Conservation (phyloP, 192 early-diverging fungal genomes). For the Podila clonocystis region DNA sequence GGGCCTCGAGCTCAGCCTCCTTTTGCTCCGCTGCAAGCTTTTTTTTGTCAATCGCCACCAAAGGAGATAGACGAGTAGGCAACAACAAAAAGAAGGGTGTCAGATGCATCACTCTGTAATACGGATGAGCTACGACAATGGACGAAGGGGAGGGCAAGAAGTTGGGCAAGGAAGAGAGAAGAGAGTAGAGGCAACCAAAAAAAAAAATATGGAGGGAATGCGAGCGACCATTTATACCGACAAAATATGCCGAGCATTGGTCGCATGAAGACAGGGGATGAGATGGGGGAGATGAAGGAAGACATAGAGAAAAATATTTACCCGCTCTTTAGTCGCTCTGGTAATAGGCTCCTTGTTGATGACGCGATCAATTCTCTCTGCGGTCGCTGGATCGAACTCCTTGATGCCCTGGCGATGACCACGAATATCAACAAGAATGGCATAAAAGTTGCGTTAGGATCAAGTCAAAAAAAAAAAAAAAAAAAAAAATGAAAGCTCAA, state of each 20-base stretch:
- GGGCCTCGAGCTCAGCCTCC: conserved; percentile 40
- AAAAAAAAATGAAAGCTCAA: not conserved
- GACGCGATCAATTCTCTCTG: conserved; percentile 44
- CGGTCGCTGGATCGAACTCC: conserved; percentile 33
- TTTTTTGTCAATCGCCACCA: not conserved
- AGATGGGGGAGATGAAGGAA: not conserved
- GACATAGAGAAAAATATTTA: conserved; percentile 6
- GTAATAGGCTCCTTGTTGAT: conserved; percentile 42
- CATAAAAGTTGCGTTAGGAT: not conserved
- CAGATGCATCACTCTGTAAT: not conserved
- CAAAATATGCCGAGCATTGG: too few relatives aligned
- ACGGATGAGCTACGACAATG: not conserved
- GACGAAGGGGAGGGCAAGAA: not conserved
- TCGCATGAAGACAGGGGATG: too few relatives aligned
- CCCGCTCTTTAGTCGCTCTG: conserved; percentile 35
- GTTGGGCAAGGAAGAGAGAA: not conserved
- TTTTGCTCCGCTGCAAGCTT: conserved; percentile 46
- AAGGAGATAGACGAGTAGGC: not conserved
- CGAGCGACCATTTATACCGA: too few relatives aligned
- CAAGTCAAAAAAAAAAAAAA: not conserved
- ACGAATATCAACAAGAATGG: not conserved
- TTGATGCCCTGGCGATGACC: conserved; percentile 21
- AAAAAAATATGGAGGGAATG: not conserved
- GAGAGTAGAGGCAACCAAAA: not conserved
- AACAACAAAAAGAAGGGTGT: conserved; percentile 2